A percentile compares a stretch with the other conserved stretches of the same genome.
Evolutionary conservation across 1,284 basidiomycete genomes (phyloP).

Genomic region (Ustilago trichophora): DNA sequence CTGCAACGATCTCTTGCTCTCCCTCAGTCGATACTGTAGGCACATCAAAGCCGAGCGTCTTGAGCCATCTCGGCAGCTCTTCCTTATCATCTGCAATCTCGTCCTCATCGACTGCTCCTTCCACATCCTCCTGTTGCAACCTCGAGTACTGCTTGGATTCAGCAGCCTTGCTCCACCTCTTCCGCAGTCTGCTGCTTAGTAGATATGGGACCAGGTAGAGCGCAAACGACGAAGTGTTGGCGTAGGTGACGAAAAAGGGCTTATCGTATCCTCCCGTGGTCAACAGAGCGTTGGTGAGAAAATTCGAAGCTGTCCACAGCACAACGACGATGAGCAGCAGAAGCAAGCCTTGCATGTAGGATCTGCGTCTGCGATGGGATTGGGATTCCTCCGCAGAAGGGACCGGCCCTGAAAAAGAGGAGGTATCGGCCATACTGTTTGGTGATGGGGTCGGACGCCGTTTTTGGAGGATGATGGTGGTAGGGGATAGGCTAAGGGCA

Average conservation of each 20-base stretch:
- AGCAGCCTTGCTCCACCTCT: slow-evolving; percentile 23
- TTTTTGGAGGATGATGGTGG: too few relatives aligned
- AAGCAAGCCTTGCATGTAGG: slow-evolving; percentile 76
- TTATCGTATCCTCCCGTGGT: slow-evolving; percentile 64
- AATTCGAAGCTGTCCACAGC: slow-evolving; percentile 75
- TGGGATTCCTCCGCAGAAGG: slow-evolving; percentile 3
- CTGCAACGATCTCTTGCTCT: neutral
- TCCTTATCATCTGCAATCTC: slow-evolving; percentile 19
- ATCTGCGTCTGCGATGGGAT: slow-evolving; percentile 26
- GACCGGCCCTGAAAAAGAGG: neutral
- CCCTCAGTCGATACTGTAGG: slow-evolving; percentile 22
- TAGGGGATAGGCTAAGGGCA: too few relatives aligned
- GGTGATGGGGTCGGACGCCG: too few relatives aligned
- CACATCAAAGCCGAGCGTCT: slow-evolving; percentile 54
- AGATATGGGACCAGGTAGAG: slow-evolving; percentile 82
- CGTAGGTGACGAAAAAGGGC: slow-evolving; percentile 75
- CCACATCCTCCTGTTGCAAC: slow-evolving; percentile 12
- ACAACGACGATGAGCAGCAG: slow-evolving; percentile 81
- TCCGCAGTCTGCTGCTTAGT: slow-evolving; percentile 33
- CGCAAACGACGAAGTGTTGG: slow-evolving; percentile 87
- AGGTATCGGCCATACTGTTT: slow-evolving; percentile 17
- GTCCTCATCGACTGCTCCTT: slow-evolving; percentile 1
- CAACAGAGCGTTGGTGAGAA: slow-evolving; percentile 61
- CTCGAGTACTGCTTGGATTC: slow-evolving; percentile 3
- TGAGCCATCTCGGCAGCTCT: slow-evolving; percentile 43